These are phyloP conservation scores for Candida alai DNA, from an alignment of 805 yeast species.

Conservation along the genomic window DNA sequence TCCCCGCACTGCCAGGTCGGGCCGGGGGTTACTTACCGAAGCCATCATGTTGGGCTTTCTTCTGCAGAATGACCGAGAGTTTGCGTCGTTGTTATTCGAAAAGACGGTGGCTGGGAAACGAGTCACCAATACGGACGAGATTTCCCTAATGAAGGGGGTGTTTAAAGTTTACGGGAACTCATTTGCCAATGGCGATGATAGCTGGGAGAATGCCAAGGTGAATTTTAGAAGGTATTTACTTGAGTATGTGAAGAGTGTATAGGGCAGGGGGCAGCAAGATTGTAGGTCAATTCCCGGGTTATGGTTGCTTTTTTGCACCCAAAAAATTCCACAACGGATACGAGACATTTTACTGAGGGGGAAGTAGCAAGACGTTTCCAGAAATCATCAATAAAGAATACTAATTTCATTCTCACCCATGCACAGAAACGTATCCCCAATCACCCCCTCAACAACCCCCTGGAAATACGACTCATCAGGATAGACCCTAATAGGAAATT, in stretches of 20 bases:
- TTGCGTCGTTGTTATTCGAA: slow-evolving; percentile 49
- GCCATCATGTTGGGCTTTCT: slow-evolving; percentile 42
- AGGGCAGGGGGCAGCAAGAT: too few relatives aligned
- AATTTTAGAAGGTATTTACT: slow-evolving; percentile 26
- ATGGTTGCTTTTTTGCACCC: too few relatives aligned
- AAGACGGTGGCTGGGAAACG: slow-evolving; percentile 33
- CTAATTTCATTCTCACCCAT: too few relatives aligned
- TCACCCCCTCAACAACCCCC: too few relatives aligned
- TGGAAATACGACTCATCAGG: too few relatives aligned
- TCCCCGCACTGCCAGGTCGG: slow-evolving; percentile 30
- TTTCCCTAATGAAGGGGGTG: slow-evolving; percentile 36
- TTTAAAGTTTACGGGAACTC: slow-evolving; percentile 53
- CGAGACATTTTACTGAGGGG: too few relatives aligned
- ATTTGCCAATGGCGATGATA: slow-evolving; percentile 35
- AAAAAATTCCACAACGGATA: too few relatives aligned
- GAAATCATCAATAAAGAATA: too few relatives aligned
- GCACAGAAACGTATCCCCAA: too few relatives aligned
- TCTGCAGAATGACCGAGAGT: slow-evolving; percentile 47
- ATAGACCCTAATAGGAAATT: too few relatives aligned
- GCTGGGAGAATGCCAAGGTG: slow-evolving; percentile 28
- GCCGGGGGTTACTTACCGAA: slow-evolving; percentile 44
- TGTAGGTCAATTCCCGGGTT: too few relatives aligned
- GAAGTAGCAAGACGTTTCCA: too few relatives aligned
- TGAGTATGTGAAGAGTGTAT: slow-evolving; percentile 10
- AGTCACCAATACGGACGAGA: slow-evolving; percentile 38